Evolutionary conservation across 129 eudicot species (phyloP), one percentile per base, ranked within the genome.

Genomic region (Flaveria bidentis): DNA sequence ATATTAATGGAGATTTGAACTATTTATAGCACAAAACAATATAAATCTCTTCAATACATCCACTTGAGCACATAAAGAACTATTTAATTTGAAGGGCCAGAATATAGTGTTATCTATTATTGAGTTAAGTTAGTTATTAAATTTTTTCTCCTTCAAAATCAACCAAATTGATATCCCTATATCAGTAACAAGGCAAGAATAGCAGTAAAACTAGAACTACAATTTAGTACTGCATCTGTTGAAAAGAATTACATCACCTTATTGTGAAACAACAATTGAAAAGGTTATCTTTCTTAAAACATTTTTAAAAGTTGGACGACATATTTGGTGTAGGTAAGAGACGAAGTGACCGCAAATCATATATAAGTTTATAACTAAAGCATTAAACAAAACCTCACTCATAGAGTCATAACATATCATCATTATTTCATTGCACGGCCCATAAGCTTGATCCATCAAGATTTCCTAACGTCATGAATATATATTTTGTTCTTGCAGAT

Each of bases 11-110:
- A 23, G 46, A 61, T 60, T 61, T 58, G 26, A 14, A 74, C 26
- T 39, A 16, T 20, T 36, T 25, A 44, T n/a, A 69, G 15, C 14
- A 33, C 47, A 33, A 30, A 63, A 71, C 20, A 71, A 16, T 17
- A 25, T 1, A 26, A 26, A 71, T 22, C n/a, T 69, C 60, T 22
- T 25, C 46, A 2, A 69, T 69, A 13, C 74, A 2, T 69, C 15
- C 13, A 46, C 9, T 22, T 69, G n/a, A 53, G 67, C 67, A 51
- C 30, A 50, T 57, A 50, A 2, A 26, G 36, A 50, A 9, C 47
- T 14, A 25, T 47, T 49, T 14, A 26, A 70, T 53, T 49, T 71
- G 63, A 46, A 71, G 63, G 18, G 58, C 63, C 62, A 71, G 28
- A 17, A 51, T 16, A 49, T 6, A 71, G 47, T 20, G n/a, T 71